Evolutionary conservation across 2,329 filamentous ascomycete species (phyloP).

Genomic region (Colletotrichum salicis): DNA sequence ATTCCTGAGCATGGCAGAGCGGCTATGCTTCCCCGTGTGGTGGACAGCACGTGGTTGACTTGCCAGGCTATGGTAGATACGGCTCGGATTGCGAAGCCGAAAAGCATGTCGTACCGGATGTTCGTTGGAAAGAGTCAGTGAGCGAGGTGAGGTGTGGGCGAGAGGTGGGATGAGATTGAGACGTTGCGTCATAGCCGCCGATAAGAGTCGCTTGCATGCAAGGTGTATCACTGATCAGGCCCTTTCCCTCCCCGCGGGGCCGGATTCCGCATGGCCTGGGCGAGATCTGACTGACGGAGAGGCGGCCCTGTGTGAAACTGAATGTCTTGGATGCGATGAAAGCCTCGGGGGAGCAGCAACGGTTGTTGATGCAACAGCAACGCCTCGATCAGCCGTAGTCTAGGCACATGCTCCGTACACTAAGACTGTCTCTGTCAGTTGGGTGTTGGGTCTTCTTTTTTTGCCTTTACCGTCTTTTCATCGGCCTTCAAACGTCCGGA

Average conservation of each 20-base stretch:
- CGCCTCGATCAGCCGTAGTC: conserved; percentile 13
- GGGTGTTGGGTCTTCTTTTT: not conserved
- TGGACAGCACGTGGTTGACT: not conserved
- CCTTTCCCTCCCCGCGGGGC: conserved; percentile 19
- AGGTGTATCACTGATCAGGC: conserved; percentile 10
- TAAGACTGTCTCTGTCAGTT: not conserved
- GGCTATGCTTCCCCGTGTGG: too few relatives aligned
- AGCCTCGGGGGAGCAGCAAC: conserved; percentile 8
- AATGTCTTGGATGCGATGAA: conserved; percentile 2
- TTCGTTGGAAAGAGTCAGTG: not conserved
- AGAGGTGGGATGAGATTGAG: conserved; percentile 26
- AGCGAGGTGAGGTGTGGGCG: conserved; percentile 6
- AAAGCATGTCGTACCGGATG: conserved; percentile 6
- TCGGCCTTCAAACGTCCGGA: not conserved
- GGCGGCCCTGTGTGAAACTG: conserved; percentile 26
- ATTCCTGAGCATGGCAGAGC: not conserved
- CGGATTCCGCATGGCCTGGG: conserved; percentile 8
- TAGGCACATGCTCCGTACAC: too few relatives aligned
- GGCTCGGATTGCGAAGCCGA: conserved; percentile 1
- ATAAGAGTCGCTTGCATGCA: conserved; percentile 35
- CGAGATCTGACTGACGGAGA: conserved; percentile 7
- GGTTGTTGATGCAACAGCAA: conserved; percentile 16
- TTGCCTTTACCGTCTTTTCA: not conserved
- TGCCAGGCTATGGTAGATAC: not conserved
- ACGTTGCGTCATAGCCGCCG: conserved; percentile 33